These are phyloP conservation scores for Pythium phragmitis DNA, from an alignment of 352 stramenopile species.

Conservation along the genomic window DNA sequence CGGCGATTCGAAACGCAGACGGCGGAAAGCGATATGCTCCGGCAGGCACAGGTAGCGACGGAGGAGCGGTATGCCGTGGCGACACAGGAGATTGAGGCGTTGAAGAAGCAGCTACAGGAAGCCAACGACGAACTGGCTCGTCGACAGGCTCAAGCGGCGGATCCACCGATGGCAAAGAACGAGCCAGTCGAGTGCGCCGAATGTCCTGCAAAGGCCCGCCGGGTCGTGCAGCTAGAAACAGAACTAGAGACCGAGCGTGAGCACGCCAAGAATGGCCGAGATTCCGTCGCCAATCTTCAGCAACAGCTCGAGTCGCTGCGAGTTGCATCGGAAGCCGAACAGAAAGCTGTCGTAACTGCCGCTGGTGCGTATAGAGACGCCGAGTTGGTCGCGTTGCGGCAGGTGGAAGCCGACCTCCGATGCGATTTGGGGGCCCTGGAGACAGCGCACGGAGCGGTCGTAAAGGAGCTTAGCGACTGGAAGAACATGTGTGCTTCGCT, in stretches of 20 bases:
- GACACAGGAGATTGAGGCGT: slow-evolving; percentile 10
- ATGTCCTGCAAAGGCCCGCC: neutral
- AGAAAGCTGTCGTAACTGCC: neutral
- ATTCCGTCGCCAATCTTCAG: neutral
- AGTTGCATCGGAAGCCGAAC: neutral
- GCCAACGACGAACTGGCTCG: neutral
- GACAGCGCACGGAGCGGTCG: neutral
- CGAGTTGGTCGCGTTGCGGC: slow-evolving; percentile 11
- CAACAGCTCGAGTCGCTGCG: neutral
- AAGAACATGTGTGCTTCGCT: slow-evolving; percentile 3
- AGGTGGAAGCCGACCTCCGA: slow-evolving; percentile 10
- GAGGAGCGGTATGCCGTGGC: slow-evolving; percentile 9
- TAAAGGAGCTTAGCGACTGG: neutral
- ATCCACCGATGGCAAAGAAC: neutral
- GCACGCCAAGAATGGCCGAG: neutral
- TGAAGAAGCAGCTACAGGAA: slow-evolving; percentile 14
- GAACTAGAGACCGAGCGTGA: neutral
- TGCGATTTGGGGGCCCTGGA: slow-evolving; percentile 2
- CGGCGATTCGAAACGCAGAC: slow-evolving; percentile 5
- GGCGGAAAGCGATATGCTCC: slow-evolving; percentile 1
- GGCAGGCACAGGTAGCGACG: neutral
- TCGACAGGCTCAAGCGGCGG: neutral
- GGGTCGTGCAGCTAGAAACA: slow-evolving; percentile 6
- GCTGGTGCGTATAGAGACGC: neutral
- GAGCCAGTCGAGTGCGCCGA: neutral